Evolutionary conservation across 495 filamentous ascomycete genomes (phyloP), one percentile per base, ranked within the genome.

Genomic region (Clavariopsis aquatica): DNA sequence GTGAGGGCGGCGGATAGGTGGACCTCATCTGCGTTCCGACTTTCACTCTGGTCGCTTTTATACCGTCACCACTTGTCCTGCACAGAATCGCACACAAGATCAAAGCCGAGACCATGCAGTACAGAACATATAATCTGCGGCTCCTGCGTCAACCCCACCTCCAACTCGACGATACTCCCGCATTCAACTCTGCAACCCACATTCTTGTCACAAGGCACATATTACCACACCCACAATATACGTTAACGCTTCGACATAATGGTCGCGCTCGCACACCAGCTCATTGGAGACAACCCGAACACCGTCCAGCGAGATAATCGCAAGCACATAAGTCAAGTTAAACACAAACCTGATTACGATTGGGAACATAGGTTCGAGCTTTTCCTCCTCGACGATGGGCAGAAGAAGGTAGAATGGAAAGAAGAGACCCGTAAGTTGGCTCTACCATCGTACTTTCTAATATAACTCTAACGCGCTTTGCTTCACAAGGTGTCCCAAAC

Each of bases 391-490:
- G 82, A 73, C 7, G 88, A 89, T 17, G 92, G 88, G 62, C 93
- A 98, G 81, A 93, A 90, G 79, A 98, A 98, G 76, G 91, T 96
- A 51, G 87, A 88, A 41, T 88, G 90, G 77, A 85, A 87, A 71
- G 76, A 88, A 23, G 93, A 97, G 69, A 93, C 92, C 43, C 90
- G 93, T 93, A 80, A 79, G 89, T 79, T 2, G 36, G 45, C 45
- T 22, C 26, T 27, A 46, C 19, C n/a, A 67, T 55, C n/a, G 26
- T n/a, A 20, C 46, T 24, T 41, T 15, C n/a, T 46, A 51, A 26
- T 17, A 55, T 41, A 57, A 26, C n/a, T 47, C 51, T 43, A 34
- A 58, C 68, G 59, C 49, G 47, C 15, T 20, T 22, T 31, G 49
- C 49, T 27, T 27, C 53, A 23, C 51, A 47, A 96, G 93, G 93